Conservation (phyloP, 2,329 filamentous ascomycete species). For the Amylocarpus encephaloides region DNA sequence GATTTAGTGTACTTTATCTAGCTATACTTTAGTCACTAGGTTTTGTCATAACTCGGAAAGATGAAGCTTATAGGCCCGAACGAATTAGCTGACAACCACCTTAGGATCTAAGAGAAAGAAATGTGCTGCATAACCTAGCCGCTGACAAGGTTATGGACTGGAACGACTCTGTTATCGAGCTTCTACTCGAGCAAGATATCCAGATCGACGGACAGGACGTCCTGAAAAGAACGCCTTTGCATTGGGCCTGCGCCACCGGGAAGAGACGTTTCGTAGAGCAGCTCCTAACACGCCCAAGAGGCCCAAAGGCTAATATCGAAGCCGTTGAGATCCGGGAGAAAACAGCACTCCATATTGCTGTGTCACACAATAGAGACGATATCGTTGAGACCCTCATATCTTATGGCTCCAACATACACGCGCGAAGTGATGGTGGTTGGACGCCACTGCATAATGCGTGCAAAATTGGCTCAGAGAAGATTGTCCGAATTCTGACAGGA, state of each 20-base stretch:
- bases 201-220: constrained; percentile 20
- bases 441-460: constrained; percentile 24
- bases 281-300: constrained; percentile 17
- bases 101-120: constrained; percentile 16
- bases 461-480: constrained; percentile 19
- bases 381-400: constrained; percentile 22
- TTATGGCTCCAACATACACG: constrained; percentile 15
- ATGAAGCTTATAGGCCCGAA: no score
- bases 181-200: constrained; percentile 19
- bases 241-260: constrained; percentile 26
- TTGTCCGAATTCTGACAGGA: constrained; percentile 18
- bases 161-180: constrained; percentile 23
- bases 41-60: no score
- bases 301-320: constrained; percentile 16
- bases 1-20: no score
- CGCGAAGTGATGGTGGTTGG: constrained; percentile 21
- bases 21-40: no score
- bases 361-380: constrained; percentile 19
- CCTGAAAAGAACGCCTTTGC: constrained; percentile 18
- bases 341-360: constrained; percentile 21
- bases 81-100: no score
- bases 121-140: constrained; percentile 25
- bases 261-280: constrained; percentile 20
- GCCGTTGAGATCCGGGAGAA: constrained; percentile 23
- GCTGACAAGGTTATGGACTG: constrained; percentile 24